Percentiles rank a stretch among this genome's conserved stretches.
phyloP scores from a whole-genome alignment of 179 eudicot genomes.

The Silene vulgaris region DNA sequence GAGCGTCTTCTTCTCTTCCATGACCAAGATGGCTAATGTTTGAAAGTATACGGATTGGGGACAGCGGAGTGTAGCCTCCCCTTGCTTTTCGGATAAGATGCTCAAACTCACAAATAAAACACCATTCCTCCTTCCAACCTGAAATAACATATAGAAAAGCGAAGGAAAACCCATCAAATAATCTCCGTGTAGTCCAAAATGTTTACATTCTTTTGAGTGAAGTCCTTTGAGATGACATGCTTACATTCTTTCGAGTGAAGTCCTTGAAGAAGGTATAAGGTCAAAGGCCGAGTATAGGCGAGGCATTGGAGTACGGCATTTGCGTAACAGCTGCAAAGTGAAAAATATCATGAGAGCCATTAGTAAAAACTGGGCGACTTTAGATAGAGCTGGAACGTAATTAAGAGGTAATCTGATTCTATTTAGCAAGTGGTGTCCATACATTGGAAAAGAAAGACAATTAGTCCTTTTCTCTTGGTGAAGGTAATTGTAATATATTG shows the following conservation, averaged over 20 bases:
- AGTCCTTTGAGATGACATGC: conserved; percentile 19
- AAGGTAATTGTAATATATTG: not conserved
- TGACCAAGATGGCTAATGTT: conserved; percentile 64
- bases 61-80: conserved; percentile 50
- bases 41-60: conserved; percentile 61
- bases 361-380: not conserved
- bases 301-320: conserved; percentile 93
- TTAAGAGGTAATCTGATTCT: not conserved
- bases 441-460: too few species aligned
- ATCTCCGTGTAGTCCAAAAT: conserved; percentile 11
- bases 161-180: conserved; percentile 15
- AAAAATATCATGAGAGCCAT: not conserved
- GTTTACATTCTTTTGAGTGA: not conserved
- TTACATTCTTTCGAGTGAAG: conserved; percentile 76
- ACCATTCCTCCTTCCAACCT: conserved; percentile 76
- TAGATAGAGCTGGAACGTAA: not conserved
- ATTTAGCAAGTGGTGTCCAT: not conserved
- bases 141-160: conserved; percentile 16
- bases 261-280: conserved; percentile 73
- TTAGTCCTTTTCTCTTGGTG: too few species aligned
- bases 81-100: conserved; percentile 48
- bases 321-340: conserved; percentile 81
- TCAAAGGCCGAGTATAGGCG: conserved; percentile 75
- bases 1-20: conserved; percentile 95
- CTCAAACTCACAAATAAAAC: conserved; percentile 88